Conservation (phyloP, 192 early-diverging fungal species). For the Coemansia sp. region DNA sequence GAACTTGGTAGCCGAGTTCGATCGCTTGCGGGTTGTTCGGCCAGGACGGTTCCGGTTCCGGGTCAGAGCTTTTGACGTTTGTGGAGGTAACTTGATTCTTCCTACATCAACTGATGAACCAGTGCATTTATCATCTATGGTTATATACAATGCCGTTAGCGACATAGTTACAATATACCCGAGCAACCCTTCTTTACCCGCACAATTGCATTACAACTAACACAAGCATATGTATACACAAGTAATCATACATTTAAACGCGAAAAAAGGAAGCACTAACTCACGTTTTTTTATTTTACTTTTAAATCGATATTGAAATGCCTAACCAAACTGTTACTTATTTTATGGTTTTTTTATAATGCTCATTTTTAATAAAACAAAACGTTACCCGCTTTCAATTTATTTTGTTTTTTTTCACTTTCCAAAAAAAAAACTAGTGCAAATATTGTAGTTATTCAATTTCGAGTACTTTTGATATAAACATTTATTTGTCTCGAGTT, state of each 20-base stretch:
- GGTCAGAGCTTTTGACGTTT: conserved; percentile 21
- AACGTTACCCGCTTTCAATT: neutral
- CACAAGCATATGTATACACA: no score
- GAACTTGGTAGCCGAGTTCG: conserved; percentile 20
- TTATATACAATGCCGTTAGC: conserved; percentile 20
- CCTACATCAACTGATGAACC: conserved; percentile 2
- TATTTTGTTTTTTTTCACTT: neutral
- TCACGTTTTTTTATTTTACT: no score
- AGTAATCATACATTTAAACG: neutral
- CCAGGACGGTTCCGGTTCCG: conserved; percentile 27
- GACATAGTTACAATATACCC: conserved; percentile 11
- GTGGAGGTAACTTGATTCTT: conserved; percentile 4
- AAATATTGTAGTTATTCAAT: neutral
- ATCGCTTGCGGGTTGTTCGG: conserved; percentile 2
- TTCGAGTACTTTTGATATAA: neutral
- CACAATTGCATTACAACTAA: no score
- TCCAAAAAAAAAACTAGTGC: no score
- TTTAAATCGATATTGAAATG: neutral
- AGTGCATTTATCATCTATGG: conserved; percentile 6
- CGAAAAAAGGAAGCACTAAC: neutral
- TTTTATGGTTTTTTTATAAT: neutral
- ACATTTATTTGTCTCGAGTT: neutral
- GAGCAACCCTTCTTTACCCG: neutral
- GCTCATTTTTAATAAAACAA: neutral
- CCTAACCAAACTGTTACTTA: conserved; percentile 1